These are phyloP conservation scores for Aureobasidium subglaciale DNA, from an alignment of 2,329 filamentous ascomycete species.

Conservation along the genomic window DNA sequence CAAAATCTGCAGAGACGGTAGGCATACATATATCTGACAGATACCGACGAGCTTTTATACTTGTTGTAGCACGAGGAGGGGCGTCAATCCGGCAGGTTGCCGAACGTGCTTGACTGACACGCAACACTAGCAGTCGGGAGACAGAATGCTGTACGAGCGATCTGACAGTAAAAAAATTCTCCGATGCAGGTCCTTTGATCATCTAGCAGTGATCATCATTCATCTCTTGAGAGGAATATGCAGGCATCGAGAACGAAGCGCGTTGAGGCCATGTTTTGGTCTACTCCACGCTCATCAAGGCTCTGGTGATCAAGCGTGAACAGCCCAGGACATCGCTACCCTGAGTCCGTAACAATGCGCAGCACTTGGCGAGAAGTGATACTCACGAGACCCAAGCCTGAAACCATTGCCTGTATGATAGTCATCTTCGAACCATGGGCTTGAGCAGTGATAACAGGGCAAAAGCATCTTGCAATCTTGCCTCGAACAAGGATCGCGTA, in stretches of 20 bases:
- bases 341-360: neutral
- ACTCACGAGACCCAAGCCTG: neutral
- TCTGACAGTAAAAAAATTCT: neutral
- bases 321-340: neutral
- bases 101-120: conserved; percentile 4
- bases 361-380: neutral
- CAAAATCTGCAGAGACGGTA: neutral
- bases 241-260: neutral
- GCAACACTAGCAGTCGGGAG: neutral
- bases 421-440: neutral
- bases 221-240: neutral
- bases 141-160: conserved; percentile 1
- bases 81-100: conserved; percentile 7
- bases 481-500: conserved; percentile 3
- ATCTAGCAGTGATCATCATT: neutral
- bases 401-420: conserved; percentile 1
- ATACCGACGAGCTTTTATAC: neutral
- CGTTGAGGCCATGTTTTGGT: neutral
- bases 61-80: neutral
- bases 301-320: too few relatives aligned
- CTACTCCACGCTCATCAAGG: neutral
- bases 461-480: neutral
- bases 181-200: neutral
- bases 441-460: neutral
- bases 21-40: neutral